These are phyloP conservation scores for Nepenthes gracilis DNA, from an alignment of 148 eudicot genomes.

Conservation along the genomic window DNA sequence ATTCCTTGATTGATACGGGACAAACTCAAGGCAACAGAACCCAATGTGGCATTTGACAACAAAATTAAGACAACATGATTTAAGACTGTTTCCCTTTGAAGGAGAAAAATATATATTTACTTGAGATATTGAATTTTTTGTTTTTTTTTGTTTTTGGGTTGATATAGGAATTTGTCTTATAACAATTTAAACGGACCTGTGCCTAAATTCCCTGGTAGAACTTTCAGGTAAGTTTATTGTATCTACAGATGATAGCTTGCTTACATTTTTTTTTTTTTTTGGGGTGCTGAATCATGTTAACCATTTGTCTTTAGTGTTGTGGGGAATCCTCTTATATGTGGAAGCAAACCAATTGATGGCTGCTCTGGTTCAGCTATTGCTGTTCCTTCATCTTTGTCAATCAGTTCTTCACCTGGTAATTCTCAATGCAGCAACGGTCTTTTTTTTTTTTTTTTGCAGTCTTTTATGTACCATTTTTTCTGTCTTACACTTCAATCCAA, in stretches of 20 bases:
- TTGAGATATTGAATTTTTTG: not conserved
- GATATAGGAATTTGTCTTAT: constrained; percentile 73
- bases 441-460: no score
- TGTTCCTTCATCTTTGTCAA: constrained; percentile 44
- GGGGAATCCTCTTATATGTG: constrained; percentile 70
- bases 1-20: no score
- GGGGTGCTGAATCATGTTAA: constrained; percentile 9
- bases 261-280: not conserved
- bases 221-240: constrained; percentile 48
- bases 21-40: no score
- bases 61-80: no score
- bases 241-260: no score
- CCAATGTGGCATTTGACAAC: no score
- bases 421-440: not conserved
- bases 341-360: constrained; percentile 38
- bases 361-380: constrained; percentile 48
- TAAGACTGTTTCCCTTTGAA: not conserved
- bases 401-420: constrained; percentile 51
- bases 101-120: not conserved
- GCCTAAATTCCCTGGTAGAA: constrained; percentile 64
- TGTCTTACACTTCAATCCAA: not conserved
- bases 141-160: not conserved
- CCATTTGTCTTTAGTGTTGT: constrained; percentile 31
- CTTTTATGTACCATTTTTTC: not conserved
- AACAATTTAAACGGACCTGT: constrained; percentile 91